Base-by-base conservation (phyloP, 257 asterid species). In the Lantana camara region DNA sequence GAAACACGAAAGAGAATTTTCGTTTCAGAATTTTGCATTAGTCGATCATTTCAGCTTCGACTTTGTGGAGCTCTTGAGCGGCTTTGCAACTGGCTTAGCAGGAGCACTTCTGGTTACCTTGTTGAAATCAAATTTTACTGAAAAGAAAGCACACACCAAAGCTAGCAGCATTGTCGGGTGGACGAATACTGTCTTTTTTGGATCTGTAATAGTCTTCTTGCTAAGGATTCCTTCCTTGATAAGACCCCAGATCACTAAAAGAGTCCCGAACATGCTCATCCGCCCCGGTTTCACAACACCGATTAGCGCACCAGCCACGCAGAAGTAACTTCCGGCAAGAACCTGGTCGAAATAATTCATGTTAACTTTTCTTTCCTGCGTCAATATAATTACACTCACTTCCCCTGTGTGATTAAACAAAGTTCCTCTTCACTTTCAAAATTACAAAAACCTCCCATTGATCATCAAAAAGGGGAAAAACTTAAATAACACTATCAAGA, bases 201-300 rank as follows among this genome's bases (percentile, higher is more conserved):
- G 93, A 61, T 90, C 95, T 9, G 75, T 49, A 64, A 74, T 75
- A 14, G 64, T 88, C 34, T 88, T 85, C 83, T 94, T 94, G 63
- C 81, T 79, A 20, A 94, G 95, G 67, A 88, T 72, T 63, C 97
- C 97, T 82, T 94, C 99, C 75, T 90, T 94, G 35, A 94, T 88
- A 14, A 94, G 97, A 63, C 99, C 97, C 99, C 99, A 94, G 10
- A 84, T 64, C 23, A 90, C 70, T 2, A 90, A 83, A 74, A 94
- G 97, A 19, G 92, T 84, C 47, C 97, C 97, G 24, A 90, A 94
- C 97, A 88, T 94, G 79, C 96, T 90, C 99, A 90, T 94, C 77
- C 99, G 86, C 52, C 99, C 99, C 0, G 96, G 92, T 67, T 86
- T 88, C 42, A 94, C 15, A 20, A 90, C 41, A 41, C 97, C 96